Conservation (phyloP, 129 eudicot species). For the Solidago caesia region DNA sequence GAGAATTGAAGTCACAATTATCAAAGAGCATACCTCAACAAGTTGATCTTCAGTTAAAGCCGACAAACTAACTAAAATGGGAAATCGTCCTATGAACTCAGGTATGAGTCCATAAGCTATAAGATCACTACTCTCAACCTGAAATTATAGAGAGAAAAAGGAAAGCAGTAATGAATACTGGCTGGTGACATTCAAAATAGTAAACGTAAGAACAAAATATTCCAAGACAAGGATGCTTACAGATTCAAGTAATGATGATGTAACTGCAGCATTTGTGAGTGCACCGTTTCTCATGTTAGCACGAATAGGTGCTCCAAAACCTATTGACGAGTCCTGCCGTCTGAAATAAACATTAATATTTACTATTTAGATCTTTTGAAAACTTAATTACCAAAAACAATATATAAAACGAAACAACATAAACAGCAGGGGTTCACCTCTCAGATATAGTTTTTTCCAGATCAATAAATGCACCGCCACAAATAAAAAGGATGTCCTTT, state of each 20-base stretch:
- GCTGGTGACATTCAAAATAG: neutral
- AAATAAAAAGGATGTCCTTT: slow-evolving; percentile 88
- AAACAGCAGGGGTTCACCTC: slow-evolving; percentile 44
- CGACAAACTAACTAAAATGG: slow-evolving; percentile 78
- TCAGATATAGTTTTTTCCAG: slow-evolving; percentile 93
- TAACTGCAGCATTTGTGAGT: slow-evolving; percentile 58
- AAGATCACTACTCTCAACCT: slow-evolving; percentile 98
- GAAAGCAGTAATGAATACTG: neutral
- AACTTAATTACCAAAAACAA: slow-evolving; percentile 1
- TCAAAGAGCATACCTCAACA: slow-evolving; percentile 57
- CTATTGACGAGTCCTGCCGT: slow-evolving; percentile 93
- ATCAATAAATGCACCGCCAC: slow-evolving; percentile 94
- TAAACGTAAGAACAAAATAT: neutral
- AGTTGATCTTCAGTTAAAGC: slow-evolving; percentile 88
- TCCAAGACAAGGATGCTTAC: slow-evolving; percentile 46
- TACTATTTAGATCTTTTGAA: slow-evolving; percentile 7
- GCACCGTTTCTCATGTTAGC: slow-evolving; percentile 86
- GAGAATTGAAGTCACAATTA: neutral
- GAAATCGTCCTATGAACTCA: slow-evolving; percentile 92
- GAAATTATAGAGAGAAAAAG: slow-evolving; percentile 15
- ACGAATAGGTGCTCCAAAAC: slow-evolving; percentile 98
- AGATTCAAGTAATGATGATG: slow-evolving; percentile 75
- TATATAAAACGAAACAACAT: neutral
- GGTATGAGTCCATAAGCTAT: slow-evolving; percentile 94
- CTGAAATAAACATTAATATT: slow-evolving; percentile 41